Evolutionary conservation across 257 asterid genomes (phyloP), one percentile per base, ranked within the genome.

Genomic region (Sherardia arvensis): DNA sequence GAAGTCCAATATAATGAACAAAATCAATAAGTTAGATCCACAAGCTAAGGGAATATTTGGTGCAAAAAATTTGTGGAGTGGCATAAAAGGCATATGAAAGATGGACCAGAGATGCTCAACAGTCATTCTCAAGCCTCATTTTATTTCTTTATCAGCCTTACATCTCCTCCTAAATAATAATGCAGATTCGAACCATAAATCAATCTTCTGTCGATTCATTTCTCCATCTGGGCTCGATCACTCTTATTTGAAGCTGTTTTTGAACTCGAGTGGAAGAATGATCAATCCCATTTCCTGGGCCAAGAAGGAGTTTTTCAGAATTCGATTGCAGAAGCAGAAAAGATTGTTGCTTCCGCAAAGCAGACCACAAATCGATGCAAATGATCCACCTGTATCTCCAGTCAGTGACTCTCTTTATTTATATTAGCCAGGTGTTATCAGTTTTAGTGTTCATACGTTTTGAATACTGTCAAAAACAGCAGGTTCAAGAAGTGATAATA

Each of bases 241-340:
- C 12, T 33, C 57, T 36, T 26, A 47, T 45, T 53, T 9, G 8
- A n/a, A 49, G 18, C n/a, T 22, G 43, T 33, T 27, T 49, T 49
- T 59, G 27, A 29, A 22, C 27, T 11, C 18, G 17, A 33, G 20
- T 47, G 21, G 51, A 51, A 34, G 62, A 28, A 72, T 72, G 77
- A 70, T 38, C 17, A 38, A 72, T 65, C 73, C 65, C 45, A 60
- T 72, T 60, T 56, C 81, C 11, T 76, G 78, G 81, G 81, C 75
- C 47, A 76, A 69, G 75, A 72, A 69, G 36, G 81, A 76, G 70
- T 61, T 72, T 34, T 49, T 65, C 22, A 51, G 47, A 48, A 65
- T 76, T 47, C 62, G 65, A 36, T 29, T 69, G 28, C 78, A 65
- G 64, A 72, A 66, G 61, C 70, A 62, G 25, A 68, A 67, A 56